These are phyloP conservation scores for Leccinum broughii DNA, from an alignment of 768 basidiomycete species.

Conservation along the genomic window DNA sequence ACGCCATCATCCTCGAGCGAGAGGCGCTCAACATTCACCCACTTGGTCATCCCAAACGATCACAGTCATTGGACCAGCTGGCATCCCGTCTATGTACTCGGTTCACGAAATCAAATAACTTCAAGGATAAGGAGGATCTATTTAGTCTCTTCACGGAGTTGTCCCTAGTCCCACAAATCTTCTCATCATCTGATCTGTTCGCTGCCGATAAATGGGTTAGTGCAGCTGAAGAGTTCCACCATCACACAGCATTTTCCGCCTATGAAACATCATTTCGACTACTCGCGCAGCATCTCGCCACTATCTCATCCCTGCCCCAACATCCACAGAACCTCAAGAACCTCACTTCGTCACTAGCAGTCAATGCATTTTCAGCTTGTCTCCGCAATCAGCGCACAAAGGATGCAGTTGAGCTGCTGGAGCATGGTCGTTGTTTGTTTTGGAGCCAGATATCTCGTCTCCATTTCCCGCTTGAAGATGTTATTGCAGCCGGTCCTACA, in stretches of 20 bases:
- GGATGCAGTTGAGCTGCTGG: not conserved
- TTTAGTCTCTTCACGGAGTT: not conserved
- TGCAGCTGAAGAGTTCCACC: not conserved
- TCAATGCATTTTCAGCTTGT: not conserved
- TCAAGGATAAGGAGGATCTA: not conserved
- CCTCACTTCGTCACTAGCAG: not conserved
- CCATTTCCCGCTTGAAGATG: not conserved
- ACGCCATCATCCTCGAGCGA: not conserved
- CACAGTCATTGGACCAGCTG: not conserved
- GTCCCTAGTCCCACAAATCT: not conserved
- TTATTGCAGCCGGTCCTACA: not conserved
- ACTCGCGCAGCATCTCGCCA: not conserved
- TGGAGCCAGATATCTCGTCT: not conserved
- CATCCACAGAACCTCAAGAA: not conserved
- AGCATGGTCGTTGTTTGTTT: not conserved
- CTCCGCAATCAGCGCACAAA: not conserved
- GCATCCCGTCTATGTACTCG: not conserved
- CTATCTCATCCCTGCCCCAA: not conserved
- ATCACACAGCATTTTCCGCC: not conserved
- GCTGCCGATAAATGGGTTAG: not conserved
- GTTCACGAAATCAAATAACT: not conserved
- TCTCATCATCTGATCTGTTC: not conserved
- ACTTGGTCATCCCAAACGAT: not conserved
- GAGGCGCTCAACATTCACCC: not conserved
- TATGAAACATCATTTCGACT: not conserved